Evolutionary conservation across 1,284 basidiomycete genomes (phyloP), one percentile per base, ranked within the genome.

Genomic region (Irpex rosettiformis): DNA sequence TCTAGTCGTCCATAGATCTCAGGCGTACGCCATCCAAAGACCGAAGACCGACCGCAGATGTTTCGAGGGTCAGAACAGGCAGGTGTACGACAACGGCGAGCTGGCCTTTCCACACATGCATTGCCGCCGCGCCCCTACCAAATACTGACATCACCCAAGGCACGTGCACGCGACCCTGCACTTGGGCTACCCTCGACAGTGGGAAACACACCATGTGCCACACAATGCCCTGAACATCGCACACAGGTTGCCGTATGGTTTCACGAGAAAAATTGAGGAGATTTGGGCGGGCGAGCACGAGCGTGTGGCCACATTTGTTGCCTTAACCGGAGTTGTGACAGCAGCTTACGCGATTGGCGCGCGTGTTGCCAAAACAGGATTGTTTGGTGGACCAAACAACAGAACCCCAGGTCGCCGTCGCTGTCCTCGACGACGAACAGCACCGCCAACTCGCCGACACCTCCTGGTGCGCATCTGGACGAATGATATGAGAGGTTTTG

Each of bases 341-440:
- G n/a, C 10, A 47, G 48, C 18, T 18, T 45, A 45, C 22, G 13
- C 48, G 48, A 51, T 51, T 27, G 48, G 13, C 57, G 49, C 55
- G 43, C 33, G 10, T 8, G 25, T 30, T 62, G 49, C 61, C 53
- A 59, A 60, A 58, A 55, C 22, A 40, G 51, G 61, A 58, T 56
- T 62, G 53, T 62, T 62, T 62, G 48, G 56, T 56, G 37, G 47
- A 55, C 55, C 58, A 67, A 69, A 70, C 66, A 69, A 69, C 62
- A 62, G 61, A 63, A 63, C 62, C 66, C 65, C 66, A 67, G 65
- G 66, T 67, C 65, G 62, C 65, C 64, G 68, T 61, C 62, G 66
- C 53, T 60, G 65, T 63, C 69, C 65, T 65, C 69, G 69, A 69
- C 68, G 65, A 66, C 65, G 63, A 58, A 61, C 62, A 60, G 60